Percentiles rank a stretch among this genome's conserved stretches.
Evolutionary conservation across 192 early-diverging fungal genomes (phyloP).

Genomic region (Coemansia sp.): DNA sequence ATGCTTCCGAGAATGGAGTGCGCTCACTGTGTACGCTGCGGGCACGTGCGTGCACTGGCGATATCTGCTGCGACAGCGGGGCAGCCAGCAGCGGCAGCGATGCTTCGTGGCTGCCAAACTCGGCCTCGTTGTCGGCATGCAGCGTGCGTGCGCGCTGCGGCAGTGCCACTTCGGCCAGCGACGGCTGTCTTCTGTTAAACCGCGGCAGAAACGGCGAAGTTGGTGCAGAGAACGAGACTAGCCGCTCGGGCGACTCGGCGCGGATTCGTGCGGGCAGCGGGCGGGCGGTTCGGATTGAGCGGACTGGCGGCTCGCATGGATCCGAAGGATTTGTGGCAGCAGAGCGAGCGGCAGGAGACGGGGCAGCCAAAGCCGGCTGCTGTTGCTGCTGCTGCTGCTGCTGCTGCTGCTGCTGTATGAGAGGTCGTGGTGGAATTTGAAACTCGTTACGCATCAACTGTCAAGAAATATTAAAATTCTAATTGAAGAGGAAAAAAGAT

Average conservation of each 20-base stretch:
- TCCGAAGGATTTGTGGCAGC: too few relatives aligned
- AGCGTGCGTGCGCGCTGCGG: not conserved
- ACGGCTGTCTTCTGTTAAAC: not conserved
- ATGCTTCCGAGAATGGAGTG: not conserved
- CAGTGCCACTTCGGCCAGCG: not conserved
- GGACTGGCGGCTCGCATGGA: too few relatives aligned
- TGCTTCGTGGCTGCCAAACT: constrained; percentile 9
- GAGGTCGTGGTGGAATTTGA: too few relatives aligned
- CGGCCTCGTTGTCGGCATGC: not conserved
- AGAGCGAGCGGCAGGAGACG: too few relatives aligned
- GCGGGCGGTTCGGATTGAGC: too few relatives aligned
- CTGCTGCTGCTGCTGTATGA: too few relatives aligned
- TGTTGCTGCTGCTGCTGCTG: too few relatives aligned
- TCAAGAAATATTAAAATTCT: too few relatives aligned
- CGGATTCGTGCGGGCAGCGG: not conserved
- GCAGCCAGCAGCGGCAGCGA: constrained; percentile 9
- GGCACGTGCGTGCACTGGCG: constrained; percentile 1
- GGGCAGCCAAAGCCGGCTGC: too few relatives aligned
- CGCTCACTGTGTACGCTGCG: too few relatives aligned
- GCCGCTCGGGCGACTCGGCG: constrained; percentile 10
- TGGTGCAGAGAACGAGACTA: constrained; percentile 32
- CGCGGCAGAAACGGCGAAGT: constrained; percentile 33
- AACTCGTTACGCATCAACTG: too few relatives aligned
- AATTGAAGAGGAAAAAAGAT: too few relatives aligned
- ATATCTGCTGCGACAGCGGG: constrained; percentile 1